Evolutionary conservation across 768 basidiomycete genomes (phyloP).

Genomic region (Mycena olivaceomarginata): DNA sequence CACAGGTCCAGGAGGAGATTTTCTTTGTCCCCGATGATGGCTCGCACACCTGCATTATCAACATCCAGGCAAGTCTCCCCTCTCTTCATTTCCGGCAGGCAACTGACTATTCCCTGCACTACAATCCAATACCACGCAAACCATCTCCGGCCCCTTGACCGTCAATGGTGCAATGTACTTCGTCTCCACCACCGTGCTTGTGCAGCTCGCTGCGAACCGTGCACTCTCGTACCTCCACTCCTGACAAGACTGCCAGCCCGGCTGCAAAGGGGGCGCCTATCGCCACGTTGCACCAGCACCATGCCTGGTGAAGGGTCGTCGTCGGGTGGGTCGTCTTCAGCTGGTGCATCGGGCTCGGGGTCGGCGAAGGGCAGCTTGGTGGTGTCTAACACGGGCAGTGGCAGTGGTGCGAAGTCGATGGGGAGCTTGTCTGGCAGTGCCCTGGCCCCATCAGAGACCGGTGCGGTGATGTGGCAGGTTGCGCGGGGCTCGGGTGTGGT

Average conservation of each 20-base stretch:
- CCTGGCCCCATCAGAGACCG: conserved; percentile 1
- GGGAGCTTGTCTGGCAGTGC: background rate
- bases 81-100: background rate
- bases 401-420: background rate
- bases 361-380: background rate
- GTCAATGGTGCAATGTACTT: conserved; percentile 81
- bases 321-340: background rate
- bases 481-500: conserved; percentile 33
- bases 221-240: conserved; percentile 76
- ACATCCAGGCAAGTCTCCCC: conserved; percentile 71
- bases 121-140: conserved; percentile 77
- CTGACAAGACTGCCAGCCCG: conserved; percentile 63
- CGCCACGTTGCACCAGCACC: conserved; percentile 56
- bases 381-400: conserved; percentile 9
- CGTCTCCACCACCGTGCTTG: conserved; percentile 76
- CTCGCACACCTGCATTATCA: conserved; percentile 80
- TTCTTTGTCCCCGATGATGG: conserved; percentile 88
- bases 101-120: background rate
- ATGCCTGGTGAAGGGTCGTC: background rate
- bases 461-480: conserved; percentile 14
- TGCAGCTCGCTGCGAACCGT: conserved; percentile 81
- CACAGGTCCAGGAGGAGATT: conserved; percentile 82
- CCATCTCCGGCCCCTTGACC: conserved; percentile 74
- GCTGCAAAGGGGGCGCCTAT: conserved; percentile 70
- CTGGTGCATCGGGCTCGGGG: background rate